A percentile compares a stretch with the other conserved stretches of the same genome.
Evolutionary conservation across 163 green algal species (phyloP).

Genomic region (Chloroidium sp.): DNA sequence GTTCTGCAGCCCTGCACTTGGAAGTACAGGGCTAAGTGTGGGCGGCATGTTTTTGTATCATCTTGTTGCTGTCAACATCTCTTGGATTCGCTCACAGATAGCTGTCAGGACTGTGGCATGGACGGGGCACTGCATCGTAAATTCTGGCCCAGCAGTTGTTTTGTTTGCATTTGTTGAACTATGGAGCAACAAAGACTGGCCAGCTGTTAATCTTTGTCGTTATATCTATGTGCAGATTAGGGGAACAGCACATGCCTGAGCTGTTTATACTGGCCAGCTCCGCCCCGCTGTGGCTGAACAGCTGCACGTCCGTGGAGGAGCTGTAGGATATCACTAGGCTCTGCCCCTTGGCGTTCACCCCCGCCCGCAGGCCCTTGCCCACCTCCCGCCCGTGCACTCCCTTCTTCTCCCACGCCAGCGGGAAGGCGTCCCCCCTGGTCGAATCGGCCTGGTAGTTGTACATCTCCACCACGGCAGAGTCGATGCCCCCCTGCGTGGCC

Average conservation of each 20-base stretch:
- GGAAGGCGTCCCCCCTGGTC: not conserved
- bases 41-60: too few species aligned
- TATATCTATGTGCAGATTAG: too few species aligned
- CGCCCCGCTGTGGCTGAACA: constrained; percentile 17
- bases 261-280: not conserved
- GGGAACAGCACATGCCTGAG: too few species aligned
- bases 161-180: too few species aligned
- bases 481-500: not conserved
- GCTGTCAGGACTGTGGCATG: too few species aligned
- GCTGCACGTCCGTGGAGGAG: constrained; percentile 42
- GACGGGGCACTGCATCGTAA: too few species aligned
- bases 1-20: constrained; percentile 59
- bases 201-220: too few species aligned
- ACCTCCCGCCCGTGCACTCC: not conserved
- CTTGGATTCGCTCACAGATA: too few species aligned
- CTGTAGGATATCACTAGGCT: constrained; percentile 33
- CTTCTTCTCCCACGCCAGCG: not conserved
- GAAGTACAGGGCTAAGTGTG: not conserved
- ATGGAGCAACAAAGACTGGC: too few species aligned
- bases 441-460: not conserved
- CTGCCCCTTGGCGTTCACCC: constrained; percentile 14
- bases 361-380: constrained; percentile 24
- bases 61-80: too few species aligned
- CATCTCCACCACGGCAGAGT: not conserved
- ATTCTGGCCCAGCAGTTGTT: too few species aligned